Base-by-base conservation (phyloP, 192 early-diverging fungal species). In the Rhizophagus sp. region DNA sequence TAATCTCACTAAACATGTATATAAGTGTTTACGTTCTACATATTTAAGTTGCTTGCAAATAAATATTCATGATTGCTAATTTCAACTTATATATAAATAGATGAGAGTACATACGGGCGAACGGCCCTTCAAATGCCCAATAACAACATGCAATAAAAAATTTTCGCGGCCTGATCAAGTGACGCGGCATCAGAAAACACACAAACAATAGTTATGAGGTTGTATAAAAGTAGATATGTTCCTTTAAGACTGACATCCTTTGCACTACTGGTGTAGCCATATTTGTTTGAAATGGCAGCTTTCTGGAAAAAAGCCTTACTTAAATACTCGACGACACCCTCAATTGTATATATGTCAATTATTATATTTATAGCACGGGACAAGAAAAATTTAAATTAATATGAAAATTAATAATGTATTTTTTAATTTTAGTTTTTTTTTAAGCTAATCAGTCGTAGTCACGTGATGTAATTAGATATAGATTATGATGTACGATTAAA, bases 81-180 rank as follows among this genome's bases (percentile, higher is more conserved):
- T 30, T 47, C 67, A 25, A n/a, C 39, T 71, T 33, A 15, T 62
- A 22, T 67, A 11, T 81, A 24, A 69, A 30, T 79, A 86, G 83
- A 84, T 88, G 70, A 85, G 89, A n/a, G 86, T 89, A 8, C 89
- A 90, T 73, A 89, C 89, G 4, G 91, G 92, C 30, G 93, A 93
- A 81, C 89, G 88, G 4, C 93, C 93, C 24, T 94, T 91, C 80
- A 85, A 85, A 80, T 94, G 93, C 75, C 82, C 88, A 4, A 75
- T 82, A 63, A 80, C 77, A 7, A 76, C 84, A 1, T 89, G 89
- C 72, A 81, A 73, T 25, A 89, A 89, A 61, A 70, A 82, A 5
- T 90, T 90, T 79, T 86, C 87, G 13, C 71, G 89, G 41, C 86
- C 89, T 24, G 89, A 90, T 73, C 88, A 88, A 74, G 81, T 89